Conservation (phyloP, 768 basidiomycete species). For the Lentinula guzmanii region DNA sequence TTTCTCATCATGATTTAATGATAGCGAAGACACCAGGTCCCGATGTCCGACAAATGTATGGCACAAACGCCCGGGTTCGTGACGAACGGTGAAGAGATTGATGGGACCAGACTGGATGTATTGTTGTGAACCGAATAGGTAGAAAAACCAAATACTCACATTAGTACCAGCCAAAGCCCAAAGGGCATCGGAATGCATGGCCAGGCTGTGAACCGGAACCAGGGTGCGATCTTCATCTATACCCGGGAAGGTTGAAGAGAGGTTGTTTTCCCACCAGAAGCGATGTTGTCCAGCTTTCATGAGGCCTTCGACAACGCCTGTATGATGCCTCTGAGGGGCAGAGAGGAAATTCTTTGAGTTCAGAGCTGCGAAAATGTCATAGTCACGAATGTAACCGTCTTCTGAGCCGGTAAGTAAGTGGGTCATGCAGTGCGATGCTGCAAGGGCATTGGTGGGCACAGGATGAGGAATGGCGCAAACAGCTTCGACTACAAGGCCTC, state of each 20-base stretch:
- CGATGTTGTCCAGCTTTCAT: slow-evolving; percentile 85
- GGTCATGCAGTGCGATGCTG: slow-evolving; percentile 79
- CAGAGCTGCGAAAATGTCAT: slow-evolving; percentile 84
- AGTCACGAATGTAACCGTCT: slow-evolving; percentile 90
- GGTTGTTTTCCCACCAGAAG: slow-evolving; percentile 88
- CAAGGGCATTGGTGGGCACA: slow-evolving; percentile 81
- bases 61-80: slow-evolving; percentile 77
- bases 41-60: slow-evolving; percentile 73
- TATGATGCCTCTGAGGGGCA: slow-evolving; percentile 83
- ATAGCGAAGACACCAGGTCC: slow-evolving; percentile 80
- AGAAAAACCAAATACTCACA: slow-evolving; percentile 38
- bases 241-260: slow-evolving; percentile 8
- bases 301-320: slow-evolving; percentile 85
- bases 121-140: slow-evolving; percentile 10
- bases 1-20: slow-evolving; percentile 76
- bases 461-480: slow-evolving; percentile 90
- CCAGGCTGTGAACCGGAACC: slow-evolving; percentile 84
- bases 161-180: slow-evolving; percentile 89
- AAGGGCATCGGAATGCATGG: slow-evolving; percentile 87
- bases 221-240: slow-evolving; percentile 45
- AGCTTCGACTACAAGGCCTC: slow-evolving; percentile 82
- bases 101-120: slow-evolving; percentile 72
- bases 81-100: slow-evolving; percentile 88
- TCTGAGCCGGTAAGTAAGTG: slow-evolving; percentile 89
- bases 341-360: slow-evolving; percentile 86